These are phyloP conservation scores for Russula sp. DNA, from an alignment of 768 basidiomycete genomes.

Conservation along the genomic window DNA sequence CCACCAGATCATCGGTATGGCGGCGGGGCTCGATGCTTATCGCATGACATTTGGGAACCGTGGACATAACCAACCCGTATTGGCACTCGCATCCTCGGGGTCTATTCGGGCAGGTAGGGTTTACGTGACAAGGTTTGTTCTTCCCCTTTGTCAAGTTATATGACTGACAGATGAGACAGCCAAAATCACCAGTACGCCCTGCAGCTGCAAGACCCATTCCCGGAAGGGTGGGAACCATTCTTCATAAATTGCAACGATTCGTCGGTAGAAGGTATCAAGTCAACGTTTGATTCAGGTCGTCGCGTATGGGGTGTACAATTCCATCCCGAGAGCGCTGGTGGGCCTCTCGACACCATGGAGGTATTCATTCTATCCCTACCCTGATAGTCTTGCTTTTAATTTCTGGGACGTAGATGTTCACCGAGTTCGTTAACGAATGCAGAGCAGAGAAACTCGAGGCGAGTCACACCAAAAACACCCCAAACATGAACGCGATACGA, in stretches of 20 bases:
- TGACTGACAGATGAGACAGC: conserved; percentile 33
- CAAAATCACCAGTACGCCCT: conserved; percentile 99
- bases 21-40: conserved; percentile 93
- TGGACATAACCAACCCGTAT: conserved; percentile 97
- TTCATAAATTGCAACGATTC: conserved; percentile 99
- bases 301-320: conserved; percentile 98
- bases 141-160: neutral
- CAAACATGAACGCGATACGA: conserved; percentile 26
- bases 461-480: conserved; percentile 17
- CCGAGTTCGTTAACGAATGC: conserved; percentile 84
- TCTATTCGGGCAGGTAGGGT: conserved; percentile 94
- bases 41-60: conserved; percentile 99
- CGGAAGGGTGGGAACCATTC: conserved; percentile 95
- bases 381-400: neutral
- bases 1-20: conserved; percentile 96
- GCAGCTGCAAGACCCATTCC: conserved; percentile 90
- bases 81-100: conserved; percentile 89
- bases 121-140: conserved; percentile 81
- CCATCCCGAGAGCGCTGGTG: conserved; percentile 97
- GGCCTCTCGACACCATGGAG: conserved; percentile 98
- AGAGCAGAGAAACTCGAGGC: conserved; percentile 45
- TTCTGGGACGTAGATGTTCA: conserved; percentile 66
- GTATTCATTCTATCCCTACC: conserved; percentile 34
- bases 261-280: conserved; percentile 97
- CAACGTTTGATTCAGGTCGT: conserved; percentile 81